A percentile compares a stretch with the other conserved stretches of the same genome.
phyloP scores from a whole-genome alignment of 805 yeast species.

The Groenewaldozyma salmanticensis region DNA sequence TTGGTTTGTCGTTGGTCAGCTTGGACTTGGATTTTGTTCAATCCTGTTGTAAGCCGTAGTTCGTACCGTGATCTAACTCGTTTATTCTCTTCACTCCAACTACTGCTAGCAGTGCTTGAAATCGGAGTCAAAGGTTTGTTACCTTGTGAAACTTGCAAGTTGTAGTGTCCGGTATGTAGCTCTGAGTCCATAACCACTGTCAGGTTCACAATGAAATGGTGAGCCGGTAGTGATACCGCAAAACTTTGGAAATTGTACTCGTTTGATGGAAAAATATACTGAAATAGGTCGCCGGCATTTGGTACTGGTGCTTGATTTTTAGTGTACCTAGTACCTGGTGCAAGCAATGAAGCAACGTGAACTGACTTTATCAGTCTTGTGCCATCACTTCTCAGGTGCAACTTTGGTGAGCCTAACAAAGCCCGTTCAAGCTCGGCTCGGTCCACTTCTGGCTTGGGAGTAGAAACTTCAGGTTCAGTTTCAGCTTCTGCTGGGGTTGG shows the following conservation, averaged over 20 bases:
- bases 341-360: constrained; percentile 28
- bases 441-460: constrained; percentile 1
- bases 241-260: constrained; percentile 31
- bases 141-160: constrained; percentile 24
- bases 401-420: constrained; percentile 15
- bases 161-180: constrained; percentile 26
- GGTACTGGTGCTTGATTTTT: constrained; percentile 19
- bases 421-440: constrained; percentile 3
- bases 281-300: constrained; percentile 28
- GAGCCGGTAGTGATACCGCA: constrained; percentile 38
- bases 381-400: constrained; percentile 14
- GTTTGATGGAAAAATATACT: constrained; percentile 29
- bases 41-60: constrained; percentile 25
- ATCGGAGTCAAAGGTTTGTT: constrained; percentile 21
- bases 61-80: constrained; percentile 23
- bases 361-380: constrained; percentile 24
- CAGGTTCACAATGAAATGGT: constrained; percentile 38
- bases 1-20: background rate
- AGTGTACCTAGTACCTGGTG: constrained; percentile 23
- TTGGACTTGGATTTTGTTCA: constrained; percentile 26
- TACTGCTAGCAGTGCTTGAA: constrained; percentile 11
- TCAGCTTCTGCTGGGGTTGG: background rate
- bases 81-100: constrained; percentile 16
- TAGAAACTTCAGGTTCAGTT: background rate
- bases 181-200: constrained; percentile 35